A percentile compares a stretch with the other conserved stretches of the same genome.
Conservation (phyloP, 2,329 filamentous ascomycete genomes). For the Penicillium concentricum region DNA sequence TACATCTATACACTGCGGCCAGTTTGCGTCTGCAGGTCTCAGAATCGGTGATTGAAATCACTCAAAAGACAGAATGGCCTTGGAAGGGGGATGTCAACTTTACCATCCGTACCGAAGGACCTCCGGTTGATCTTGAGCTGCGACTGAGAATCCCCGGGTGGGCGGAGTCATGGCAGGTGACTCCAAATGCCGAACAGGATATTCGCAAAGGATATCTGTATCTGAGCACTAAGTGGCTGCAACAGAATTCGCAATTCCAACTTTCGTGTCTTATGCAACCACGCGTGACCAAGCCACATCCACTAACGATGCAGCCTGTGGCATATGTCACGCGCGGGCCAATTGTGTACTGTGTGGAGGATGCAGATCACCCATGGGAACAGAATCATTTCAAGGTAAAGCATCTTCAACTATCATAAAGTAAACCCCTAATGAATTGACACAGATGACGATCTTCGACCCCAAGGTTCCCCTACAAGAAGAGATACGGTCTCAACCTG, state of each 20-base stretch:
- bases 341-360: slow-evolving; percentile 57
- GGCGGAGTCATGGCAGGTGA: slow-evolving; percentile 26
- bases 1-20: too few relatives aligned
- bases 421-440: background rate
- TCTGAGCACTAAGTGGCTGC: slow-evolving; percentile 45
- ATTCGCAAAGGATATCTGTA: slow-evolving; percentile 53
- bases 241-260: slow-evolving; percentile 43
- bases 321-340: slow-evolving; percentile 57
- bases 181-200: slow-evolving; percentile 33
- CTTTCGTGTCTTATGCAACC: slow-evolving; percentile 51
- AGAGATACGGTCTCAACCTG: slow-evolving; percentile 11
- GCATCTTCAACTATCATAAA: background rate
- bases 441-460: slow-evolving; percentile 14
- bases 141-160: too few relatives aligned
- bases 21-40: too few relatives aligned
- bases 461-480: slow-evolving; percentile 10
- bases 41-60: too few relatives aligned
- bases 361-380: slow-evolving; percentile 58
- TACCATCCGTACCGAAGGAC: too few relatives aligned
- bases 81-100: too few relatives aligned
- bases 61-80: too few relatives aligned
- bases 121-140: too few relatives aligned
- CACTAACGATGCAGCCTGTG: slow-evolving; percentile 57
- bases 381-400: slow-evolving; percentile 45
- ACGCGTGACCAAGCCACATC: slow-evolving; percentile 54